A percentile compares a stretch with the other conserved stretches of the same genome.
Conservation (phyloP, 2,329 filamentous ascomycete species). For the Zasmidium cellare region DNA sequence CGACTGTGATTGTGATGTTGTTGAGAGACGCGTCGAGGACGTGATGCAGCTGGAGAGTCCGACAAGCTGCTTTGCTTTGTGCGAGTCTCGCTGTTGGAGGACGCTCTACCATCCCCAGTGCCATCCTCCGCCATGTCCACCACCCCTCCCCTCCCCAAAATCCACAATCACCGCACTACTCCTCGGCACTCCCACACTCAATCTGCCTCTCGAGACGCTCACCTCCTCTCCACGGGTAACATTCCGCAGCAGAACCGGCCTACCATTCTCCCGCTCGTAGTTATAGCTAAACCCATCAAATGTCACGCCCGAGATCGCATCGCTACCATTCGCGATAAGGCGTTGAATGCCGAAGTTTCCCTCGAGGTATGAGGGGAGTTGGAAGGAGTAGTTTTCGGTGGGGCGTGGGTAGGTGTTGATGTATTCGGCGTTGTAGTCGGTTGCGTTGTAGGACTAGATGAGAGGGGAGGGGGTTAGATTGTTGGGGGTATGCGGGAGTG, state of each 20-base stretch:
- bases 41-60: no score
- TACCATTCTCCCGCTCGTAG: slow-evolving; percentile 56
- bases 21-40: no score
- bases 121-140: neutral
- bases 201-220: slow-evolving; percentile 34
- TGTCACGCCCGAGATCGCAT: slow-evolving; percentile 62
- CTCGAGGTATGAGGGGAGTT: slow-evolving; percentile 34
- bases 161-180: slow-evolving; percentile 33
- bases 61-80: no score
- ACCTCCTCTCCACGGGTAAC: slow-evolving; percentile 54
- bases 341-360: slow-evolving; percentile 39
- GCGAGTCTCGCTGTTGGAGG: no score
- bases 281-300: slow-evolving; percentile 65
- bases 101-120: neutral
- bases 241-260: slow-evolving; percentile 56
- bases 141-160: slow-evolving; percentile 3
- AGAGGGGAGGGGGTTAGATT: no score
- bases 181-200: slow-evolving; percentile 28
- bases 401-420: slow-evolving; percentile 43
- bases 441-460: slow-evolving; percentile 52
- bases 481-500: neutral
- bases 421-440: slow-evolving; percentile 38
- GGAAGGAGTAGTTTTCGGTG: slow-evolving; percentile 45
- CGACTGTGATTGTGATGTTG: no score
- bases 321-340: slow-evolving; percentile 61